Conservation (phyloP, 495 filamentous ascomycete genomes). For the Aspergillus egyptiacus region DNA sequence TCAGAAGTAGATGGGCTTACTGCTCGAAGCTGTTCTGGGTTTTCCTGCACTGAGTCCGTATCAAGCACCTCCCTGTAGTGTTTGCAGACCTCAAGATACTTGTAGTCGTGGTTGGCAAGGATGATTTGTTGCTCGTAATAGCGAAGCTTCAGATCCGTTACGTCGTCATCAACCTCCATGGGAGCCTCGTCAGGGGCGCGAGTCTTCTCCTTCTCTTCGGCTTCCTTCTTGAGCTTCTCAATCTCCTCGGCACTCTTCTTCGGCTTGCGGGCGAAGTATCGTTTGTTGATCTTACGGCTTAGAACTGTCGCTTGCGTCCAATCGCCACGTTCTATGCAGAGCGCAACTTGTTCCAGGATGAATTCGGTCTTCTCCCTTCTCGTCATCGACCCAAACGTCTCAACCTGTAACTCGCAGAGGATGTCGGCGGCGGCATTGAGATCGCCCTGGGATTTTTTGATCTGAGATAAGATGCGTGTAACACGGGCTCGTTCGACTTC, state of each 20-base stretch:
- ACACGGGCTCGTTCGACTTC: conserved; percentile 96
- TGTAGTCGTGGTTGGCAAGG: conserved; percentile 90
- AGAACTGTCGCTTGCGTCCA: conserved; percentile 95
- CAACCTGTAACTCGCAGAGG: conserved; percentile 94
- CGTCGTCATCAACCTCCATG: conserved; percentile 75
- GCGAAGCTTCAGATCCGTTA: conserved; percentile 89
- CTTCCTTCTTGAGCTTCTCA: conserved; percentile 81
- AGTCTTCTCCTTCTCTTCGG: conserved; percentile 73
- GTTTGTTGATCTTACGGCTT: conserved; percentile 92
- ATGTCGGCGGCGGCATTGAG: conserved; percentile 84
- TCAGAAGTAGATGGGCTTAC: conserved; percentile 48
- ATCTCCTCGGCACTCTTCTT: conserved; percentile 82
- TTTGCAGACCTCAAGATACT: conserved; percentile 95
- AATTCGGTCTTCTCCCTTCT: conserved; percentile 97
- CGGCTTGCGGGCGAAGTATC: conserved; percentile 80
- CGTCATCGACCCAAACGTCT: conserved; percentile 98
- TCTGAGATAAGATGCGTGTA: conserved; percentile 88
- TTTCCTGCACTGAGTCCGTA: conserved; percentile 87
- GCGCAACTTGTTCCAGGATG: conserved; percentile 87
- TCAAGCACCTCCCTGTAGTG: conserved; percentile 93
- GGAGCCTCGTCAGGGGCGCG: conserved; percentile 63
- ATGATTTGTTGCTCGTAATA: conserved; percentile 97
- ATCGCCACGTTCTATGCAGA: conserved; percentile 93
- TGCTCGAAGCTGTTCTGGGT: conserved; percentile 73
- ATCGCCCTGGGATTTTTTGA: conserved; percentile 93